Conservation (phyloP, 2,329 filamentous ascomycete genomes). For the Sporothrix variecibatus region DNA sequence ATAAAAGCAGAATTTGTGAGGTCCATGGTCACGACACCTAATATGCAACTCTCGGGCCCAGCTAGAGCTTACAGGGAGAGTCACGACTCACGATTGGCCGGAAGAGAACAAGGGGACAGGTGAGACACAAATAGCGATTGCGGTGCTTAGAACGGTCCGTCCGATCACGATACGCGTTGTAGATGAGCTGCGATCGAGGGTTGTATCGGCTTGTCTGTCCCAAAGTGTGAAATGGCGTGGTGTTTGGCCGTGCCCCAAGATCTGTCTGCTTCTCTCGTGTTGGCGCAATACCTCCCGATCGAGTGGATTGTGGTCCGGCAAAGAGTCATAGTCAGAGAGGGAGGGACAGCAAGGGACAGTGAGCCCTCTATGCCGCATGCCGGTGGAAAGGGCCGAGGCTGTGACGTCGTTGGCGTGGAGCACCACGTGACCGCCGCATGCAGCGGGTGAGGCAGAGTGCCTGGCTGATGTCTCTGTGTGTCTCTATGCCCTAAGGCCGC, state of each 20-base stretch:
- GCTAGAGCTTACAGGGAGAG: background rate
- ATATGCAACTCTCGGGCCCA: background rate
- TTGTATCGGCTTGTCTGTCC: background rate
- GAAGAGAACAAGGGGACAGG: constrained; percentile 5
- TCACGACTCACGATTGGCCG: background rate
- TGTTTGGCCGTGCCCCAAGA: background rate
- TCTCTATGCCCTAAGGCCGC: background rate
- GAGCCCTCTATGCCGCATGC: background rate
- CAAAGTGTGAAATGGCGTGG: background rate
- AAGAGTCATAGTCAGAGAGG: background rate
- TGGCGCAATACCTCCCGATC: background rate
- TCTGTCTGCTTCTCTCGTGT: too few relatives aligned
- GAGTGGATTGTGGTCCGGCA: background rate
- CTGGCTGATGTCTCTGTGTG: background rate
- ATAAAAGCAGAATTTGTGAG: background rate
- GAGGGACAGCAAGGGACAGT: background rate
- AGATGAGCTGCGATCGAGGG: background rate
- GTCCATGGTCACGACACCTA: background rate
- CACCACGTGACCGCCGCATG: background rate
- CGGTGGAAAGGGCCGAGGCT: constrained; percentile 13
- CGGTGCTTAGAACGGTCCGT: background rate
- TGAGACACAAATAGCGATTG: background rate
- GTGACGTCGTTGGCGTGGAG: constrained; percentile 7
- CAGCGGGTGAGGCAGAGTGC: background rate
- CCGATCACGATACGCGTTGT: background rate